These are phyloP conservation scores for Gracilaria vermiculophylla DNA, from an alignment of 23 red algal genomes.

Conservation along the genomic window DNA sequence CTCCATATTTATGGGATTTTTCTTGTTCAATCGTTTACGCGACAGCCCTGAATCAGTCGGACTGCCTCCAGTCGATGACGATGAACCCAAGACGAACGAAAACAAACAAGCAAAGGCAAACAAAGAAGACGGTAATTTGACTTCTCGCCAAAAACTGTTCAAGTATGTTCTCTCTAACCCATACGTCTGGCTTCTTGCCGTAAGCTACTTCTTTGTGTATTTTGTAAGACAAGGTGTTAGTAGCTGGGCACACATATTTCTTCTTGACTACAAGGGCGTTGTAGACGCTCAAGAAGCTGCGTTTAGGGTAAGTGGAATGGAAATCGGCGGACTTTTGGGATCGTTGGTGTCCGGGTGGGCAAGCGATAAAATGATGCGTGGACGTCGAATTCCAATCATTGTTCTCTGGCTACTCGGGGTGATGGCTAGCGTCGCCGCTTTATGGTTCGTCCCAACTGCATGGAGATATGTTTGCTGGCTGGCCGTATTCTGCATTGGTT, in stretches of 20 bases:
- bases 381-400: constrained; percentile 98
- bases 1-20: constrained; percentile 80
- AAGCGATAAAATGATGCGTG: constrained; percentile 93
- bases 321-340: constrained; percentile 94
- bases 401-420: constrained; percentile 93
- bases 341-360: constrained; percentile 92
- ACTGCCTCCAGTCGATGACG: constrained; percentile 80
- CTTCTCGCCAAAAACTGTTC: constrained; percentile 64
- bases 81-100: not conserved
- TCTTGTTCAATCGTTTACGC: constrained; percentile 88
- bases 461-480: constrained; percentile 91
- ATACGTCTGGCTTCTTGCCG: constrained; percentile 95
- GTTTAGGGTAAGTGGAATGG: constrained; percentile 97
- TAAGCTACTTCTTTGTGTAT: constrained; percentile 99
- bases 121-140: constrained; percentile 20
- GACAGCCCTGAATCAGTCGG: constrained; percentile 88
- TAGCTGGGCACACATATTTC: constrained; percentile 94
- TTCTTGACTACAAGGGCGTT: constrained; percentile 96
- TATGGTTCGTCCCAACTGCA: constrained; percentile 83
- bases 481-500: constrained; percentile 89
- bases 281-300: constrained; percentile 94
- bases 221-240: constrained; percentile 96
- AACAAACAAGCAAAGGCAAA: not conserved
- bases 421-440: constrained; percentile 67
- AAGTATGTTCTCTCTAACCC: constrained; percentile 94